Base-by-base conservation (phyloP, 2,329 filamentous ascomycete genomes). In the Laburnicola sp. region DNA sequence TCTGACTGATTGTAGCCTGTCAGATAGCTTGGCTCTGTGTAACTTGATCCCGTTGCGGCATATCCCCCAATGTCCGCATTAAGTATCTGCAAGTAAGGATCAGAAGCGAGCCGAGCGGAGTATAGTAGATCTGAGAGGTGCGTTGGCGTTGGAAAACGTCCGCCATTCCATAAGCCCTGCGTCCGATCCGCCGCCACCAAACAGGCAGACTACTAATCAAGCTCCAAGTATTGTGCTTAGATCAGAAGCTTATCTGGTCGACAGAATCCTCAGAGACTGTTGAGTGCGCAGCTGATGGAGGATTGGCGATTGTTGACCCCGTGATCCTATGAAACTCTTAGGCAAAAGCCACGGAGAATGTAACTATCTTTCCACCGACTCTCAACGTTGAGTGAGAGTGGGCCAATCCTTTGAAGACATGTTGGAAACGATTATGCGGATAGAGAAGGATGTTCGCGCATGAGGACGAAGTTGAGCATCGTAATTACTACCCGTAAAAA, bases 1-100 rank as follows among this genome's bases (percentile, higher is more conserved):
- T 44, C 41, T 44, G 41, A 44, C 41, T 21, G 28, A 23, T 30
- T 10, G 6, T n/a, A 22, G 22, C 10, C 21, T 9, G 41, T 44
- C 41, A 44, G 41, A 44, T 34, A 44, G 6, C 41, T 44, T 44
- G 41, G 41, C 41, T 26, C n/a, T 6, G 5, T 26, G 37, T 10
- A 39, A n/a, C 23, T 25, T 39, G 16, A 25, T 39, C 37, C 27
- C 23, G 6, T 6, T 30, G 10, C 10, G 6, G 10, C 28, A 10
- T 6, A 10, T 10, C 28, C 28, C 28, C 6, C 28, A 30, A 30
- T 37, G 35, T 3, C 35, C 25, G 21, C 35, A 38, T 30, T 10
- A 30, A 30, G 6, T 30, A 16, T 16, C 16, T 30, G 6, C 6
- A 30, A 30, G 28, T 30, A 30, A 10, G 10, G 6, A 30, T 30